These are phyloP conservation scores for Cerrena zonata DNA, from an alignment of 1,284 basidiomycete genomes.

Conservation along the genomic window DNA sequence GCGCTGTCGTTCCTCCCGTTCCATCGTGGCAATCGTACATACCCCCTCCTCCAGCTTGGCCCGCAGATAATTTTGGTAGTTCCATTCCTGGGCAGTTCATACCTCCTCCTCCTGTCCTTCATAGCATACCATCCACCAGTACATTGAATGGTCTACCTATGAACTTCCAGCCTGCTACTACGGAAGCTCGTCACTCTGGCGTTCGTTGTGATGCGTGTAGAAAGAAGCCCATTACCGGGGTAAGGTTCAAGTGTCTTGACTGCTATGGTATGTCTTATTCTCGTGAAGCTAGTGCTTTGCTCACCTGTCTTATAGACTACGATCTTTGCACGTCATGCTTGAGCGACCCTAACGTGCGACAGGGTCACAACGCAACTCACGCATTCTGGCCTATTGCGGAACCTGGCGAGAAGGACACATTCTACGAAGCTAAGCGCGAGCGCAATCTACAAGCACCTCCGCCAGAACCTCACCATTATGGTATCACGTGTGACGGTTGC, in stretches of 20 bases:
- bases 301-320: not conserved
- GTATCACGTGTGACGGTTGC: constrained; percentile 28
- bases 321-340: not conserved
- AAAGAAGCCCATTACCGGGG: constrained; percentile 21
- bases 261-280: constrained; percentile 1
- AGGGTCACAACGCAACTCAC: not conserved
- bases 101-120: not conserved
- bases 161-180: not conserved
- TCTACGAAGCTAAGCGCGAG: not conserved
- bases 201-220: constrained; percentile 58
- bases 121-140: not conserved
- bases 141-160: not conserved
- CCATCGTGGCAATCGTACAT: constrained; percentile 8
- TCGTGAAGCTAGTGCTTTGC: not conserved
- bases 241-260: constrained; percentile 6
- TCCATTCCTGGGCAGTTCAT: not conserved
- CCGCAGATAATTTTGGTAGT: not conserved
- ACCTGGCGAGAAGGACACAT: not conserved
- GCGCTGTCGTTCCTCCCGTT: constrained; percentile 1
- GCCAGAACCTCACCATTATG: constrained; percentile 10
- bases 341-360: not conserved
- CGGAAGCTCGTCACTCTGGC: constrained; percentile 26
- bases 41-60: constrained; percentile 8
- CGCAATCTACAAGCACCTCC: not conserved
- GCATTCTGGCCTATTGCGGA: not conserved